Percentiles rank a stretch among this genome's conserved stretches.
These are phyloP conservation scores for Moringa oleifera DNA, from an alignment of 345 rosid genomes.

Conservation along the genomic window DNA sequence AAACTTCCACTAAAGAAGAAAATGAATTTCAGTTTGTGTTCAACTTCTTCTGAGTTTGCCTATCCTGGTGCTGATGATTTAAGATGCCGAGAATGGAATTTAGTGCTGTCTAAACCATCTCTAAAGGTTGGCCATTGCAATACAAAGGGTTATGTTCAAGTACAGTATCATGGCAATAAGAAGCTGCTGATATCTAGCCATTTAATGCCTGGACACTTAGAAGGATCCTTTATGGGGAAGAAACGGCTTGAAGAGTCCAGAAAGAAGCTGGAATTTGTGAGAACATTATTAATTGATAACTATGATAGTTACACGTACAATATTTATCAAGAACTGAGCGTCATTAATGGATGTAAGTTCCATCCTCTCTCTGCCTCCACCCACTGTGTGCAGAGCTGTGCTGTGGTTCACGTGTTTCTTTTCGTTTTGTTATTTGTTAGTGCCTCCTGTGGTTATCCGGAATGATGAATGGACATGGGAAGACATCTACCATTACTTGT, in stretches of 20 bases:
- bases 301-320: conserved; percentile 96
- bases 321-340: conserved; percentile 76
- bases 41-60: conserved; percentile 36
- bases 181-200: conserved; percentile 32
- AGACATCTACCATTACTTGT: conserved; percentile 47
- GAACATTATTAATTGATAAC: conserved; percentile 89
- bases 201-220: conserved; percentile 43
- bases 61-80: conserved; percentile 31
- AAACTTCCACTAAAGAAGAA: conserved; percentile 1
- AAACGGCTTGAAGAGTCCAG: conserved; percentile 34
- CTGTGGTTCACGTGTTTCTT: conserved; percentile 12
- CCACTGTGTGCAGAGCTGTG: neutral
- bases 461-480: conserved; percentile 91
- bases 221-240: conserved; percentile 45
- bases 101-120: conserved; percentile 24
- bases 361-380: neutral
- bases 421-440: conserved; percentile 28
- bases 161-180: conserved; percentile 20
- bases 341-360: conserved; percentile 74
- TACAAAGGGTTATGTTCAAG: conserved; percentile 19
- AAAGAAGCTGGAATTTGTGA: conserved; percentile 52
- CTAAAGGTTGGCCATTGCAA: conserved; percentile 22
- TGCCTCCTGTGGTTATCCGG: conserved; percentile 80
- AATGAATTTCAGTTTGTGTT: conserved; percentile 34
- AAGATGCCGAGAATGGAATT: conserved; percentile 18